Base-by-base conservation (phyloP, 1,284 basidiomycete species). In the Melampsora larici-populina region DNA sequence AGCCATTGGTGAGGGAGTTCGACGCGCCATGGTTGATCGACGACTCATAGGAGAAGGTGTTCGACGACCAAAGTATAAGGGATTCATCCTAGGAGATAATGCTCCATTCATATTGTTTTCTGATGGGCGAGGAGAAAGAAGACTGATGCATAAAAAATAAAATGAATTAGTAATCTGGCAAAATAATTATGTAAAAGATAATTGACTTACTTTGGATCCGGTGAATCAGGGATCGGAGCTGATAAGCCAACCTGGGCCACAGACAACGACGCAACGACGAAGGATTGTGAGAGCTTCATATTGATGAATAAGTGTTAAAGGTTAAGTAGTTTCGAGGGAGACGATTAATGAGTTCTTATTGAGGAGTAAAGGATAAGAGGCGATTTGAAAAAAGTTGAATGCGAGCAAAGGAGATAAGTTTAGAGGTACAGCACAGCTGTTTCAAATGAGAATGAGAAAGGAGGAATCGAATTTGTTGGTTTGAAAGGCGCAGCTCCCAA, bases 281-380 rank as follows among this genome's bases (percentile, higher is more conserved):
- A 77, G 26, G 74, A 77, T 70, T 77, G 74, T 24, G 74, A 70
- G 40, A 77, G 40, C 67, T 77, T 77, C 74, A 77, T 77, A 9
- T 31, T 36, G 63, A 13, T 7, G 29, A 36, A 33, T 65, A n/a
- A 65, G 26, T 65, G 55, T 58, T 58, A 4, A 58, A 58, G 29
- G 55, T 24, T 58, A 55, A 55, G 17, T 3, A 55, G 24, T 29
- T 24, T n/a, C 9, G n/a, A 29, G 55, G n/a, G 55, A n/a, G n/a
- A 21, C 17, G 55, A 29, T 58, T 13, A 29, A 58, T n/a, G 55
- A 58, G 55, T 9, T n/a, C 15, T 58, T n/a, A 15, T 58, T 24
- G 55, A 58, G 15, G 29, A 58, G 55, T 58, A 21, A 21, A 18
- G 51, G 51, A 4, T 46, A 46, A 46, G 43, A 46, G 1, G 43